Evolutionary conservation across 192 early-diverging fungal species (phyloP), one percentile per base, ranked within the genome.

Genomic region (Rhizoclosmatium globosum): DNA sequence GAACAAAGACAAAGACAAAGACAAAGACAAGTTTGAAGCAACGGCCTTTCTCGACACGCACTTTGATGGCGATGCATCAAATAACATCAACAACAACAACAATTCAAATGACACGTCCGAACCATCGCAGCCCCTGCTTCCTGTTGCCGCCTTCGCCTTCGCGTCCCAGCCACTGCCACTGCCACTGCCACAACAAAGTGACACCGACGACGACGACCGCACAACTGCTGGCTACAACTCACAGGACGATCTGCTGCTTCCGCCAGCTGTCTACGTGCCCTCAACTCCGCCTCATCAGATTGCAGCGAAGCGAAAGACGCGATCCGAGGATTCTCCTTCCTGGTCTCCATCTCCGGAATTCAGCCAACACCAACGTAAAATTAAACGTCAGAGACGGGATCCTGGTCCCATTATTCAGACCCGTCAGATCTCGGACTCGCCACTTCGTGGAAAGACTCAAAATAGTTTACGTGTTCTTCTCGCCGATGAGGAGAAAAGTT

Each of bases 221-320:
- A 69, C 67, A 3, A 69, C 67, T 13, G 67, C 67, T 2, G 67
- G 67, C 38, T 69, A 69, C 45, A 69, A 69, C 45, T 69, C 67
- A 1, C 67, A 69, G 44, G 67, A 69, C 2, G 67, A 69, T 13
- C 17, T 69, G 47, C 9, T 44, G 67, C 23, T 2, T 21, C 21
- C 42, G 13, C 3, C 43, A 15, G 45, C 13, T 38, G 9, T 64
- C 1, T 64, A 21, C 11, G 62, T 64, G 13, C 3, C 62, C 11
- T 64, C 62, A 3, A 64, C 62, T 11, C 9, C 62, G 31, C 62
- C 62, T 15, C 62, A 64, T 13, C 23, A 38, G 3, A 64, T 7
- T 31, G 0, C 9, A 64, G 62, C 41, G 31, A 64, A 3, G 9
- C 62, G 3, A 9, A 41, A 64, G 23, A 21, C 11, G 11, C 11